Conservation (phyloP, 2,329 filamentous ascomycete genomes). For the Dactylellina sp. region DNA sequence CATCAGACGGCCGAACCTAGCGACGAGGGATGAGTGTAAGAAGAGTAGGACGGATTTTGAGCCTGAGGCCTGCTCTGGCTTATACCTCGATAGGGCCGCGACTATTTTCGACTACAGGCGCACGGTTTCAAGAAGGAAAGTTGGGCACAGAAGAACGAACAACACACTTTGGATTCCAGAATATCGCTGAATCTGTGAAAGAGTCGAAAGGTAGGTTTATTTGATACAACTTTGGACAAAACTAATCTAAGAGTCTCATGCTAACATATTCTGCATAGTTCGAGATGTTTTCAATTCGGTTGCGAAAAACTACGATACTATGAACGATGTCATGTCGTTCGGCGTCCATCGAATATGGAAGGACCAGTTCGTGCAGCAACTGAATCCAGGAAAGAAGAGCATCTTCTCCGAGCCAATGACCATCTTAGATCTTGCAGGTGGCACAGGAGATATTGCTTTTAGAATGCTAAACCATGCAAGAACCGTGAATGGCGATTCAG, state of each 20-base stretch:
- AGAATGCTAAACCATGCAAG: slow-evolving; percentile 91
- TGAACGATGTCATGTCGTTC: slow-evolving; percentile 99
- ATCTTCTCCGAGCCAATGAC: slow-evolving; percentile 66
- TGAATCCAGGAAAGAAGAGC: slow-evolving; percentile 80
- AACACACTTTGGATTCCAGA: slow-evolving; percentile 93
- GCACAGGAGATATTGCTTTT: slow-evolving; percentile 97
- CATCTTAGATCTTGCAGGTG: slow-evolving; percentile 95
- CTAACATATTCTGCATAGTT: slow-evolving; percentile 66
- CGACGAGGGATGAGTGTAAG: slow-evolving; percentile 51
- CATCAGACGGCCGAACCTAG: slow-evolving; percentile 2
- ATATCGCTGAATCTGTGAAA: slow-evolving; percentile 83
- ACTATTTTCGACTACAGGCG: slow-evolving; percentile 30
- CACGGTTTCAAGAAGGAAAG: slow-evolving; percentile 41
- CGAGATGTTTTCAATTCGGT: slow-evolving; percentile 94
- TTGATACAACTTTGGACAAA: background rate
- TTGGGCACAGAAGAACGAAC: slow-evolving; percentile 33
- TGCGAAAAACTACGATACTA: slow-evolving; percentile 91
- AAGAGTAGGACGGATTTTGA: slow-evolving; percentile 26
- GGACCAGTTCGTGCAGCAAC: slow-evolving; percentile 91
- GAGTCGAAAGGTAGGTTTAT: slow-evolving; percentile 70
- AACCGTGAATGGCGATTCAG: slow-evolving; percentile 79
- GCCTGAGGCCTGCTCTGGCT: slow-evolving; percentile 27
- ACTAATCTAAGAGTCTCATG: background rate
- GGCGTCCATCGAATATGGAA: slow-evolving; percentile 98
- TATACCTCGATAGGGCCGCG: slow-evolving; percentile 24